Evolutionary conservation across 2,329 filamentous ascomycete species (phyloP), one percentile per base, ranked within the genome.

Genomic region (Dactylellina haptotyla): DNA sequence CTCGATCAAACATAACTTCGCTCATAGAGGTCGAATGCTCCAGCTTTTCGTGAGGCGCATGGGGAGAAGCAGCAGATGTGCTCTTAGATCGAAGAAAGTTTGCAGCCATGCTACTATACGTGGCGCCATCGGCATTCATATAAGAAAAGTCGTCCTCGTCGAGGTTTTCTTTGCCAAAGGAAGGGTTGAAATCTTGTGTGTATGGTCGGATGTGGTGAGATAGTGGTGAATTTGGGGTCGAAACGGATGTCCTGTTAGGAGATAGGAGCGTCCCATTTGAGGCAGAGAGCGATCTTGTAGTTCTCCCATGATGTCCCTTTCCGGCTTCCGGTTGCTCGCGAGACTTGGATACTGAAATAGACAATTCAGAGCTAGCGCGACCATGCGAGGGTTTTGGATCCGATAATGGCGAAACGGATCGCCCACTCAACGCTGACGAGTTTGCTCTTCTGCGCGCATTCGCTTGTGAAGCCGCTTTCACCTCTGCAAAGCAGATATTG

Each of bases 351-450:
- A 81, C 76, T 81, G 82, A 77, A 79, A 79, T 66, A 54, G 88
- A 89, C 76, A 88, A 85, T 80, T 92, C 89, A 61, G 89, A 91
- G 81, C 88, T 91, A 63, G 89, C 87, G 76, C 89, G 87, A 79
- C 86, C 89, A 80, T 90, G 88, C 14, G 75, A 76, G n/a, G 69
- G 61, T 20, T 73, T 73, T 18, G 69, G 61, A 16, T 73, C 69
- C 10, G 69, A 73, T 43, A 65, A 51, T 18, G 69, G 69, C 90
- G 82, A 84, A 89, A 78, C 87, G 51, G 87, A 85, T 76, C 87
- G 83, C 62, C 83, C 81, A 62, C 82, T 83, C 62, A 81, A 79
- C 64, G 81, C 78, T 76, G 87, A 85, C 46, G 83, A 79, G 64
- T 83, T 84, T 34, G 84, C 82, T 77, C 90, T 87, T 25, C 89